phyloP scores from a whole-genome alignment of 2,329 filamentous ascomycete genomes.

The Xylogone sp. region DNA sequence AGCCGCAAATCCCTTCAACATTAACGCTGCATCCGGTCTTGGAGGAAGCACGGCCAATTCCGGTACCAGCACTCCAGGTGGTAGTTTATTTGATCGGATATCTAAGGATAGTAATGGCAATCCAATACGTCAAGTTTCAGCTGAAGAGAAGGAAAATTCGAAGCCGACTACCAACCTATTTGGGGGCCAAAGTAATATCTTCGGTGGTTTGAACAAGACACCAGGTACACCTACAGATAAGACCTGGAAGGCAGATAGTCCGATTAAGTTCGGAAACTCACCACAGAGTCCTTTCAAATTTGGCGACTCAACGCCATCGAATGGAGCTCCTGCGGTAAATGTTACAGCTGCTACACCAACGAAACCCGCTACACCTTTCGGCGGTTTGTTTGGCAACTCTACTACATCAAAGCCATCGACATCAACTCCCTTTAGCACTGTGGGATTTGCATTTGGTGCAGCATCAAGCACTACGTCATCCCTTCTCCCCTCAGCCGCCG shows the following conservation, averaged over 20 bases:
- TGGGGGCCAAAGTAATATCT: conserved; percentile 14
- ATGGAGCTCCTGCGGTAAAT: conserved; percentile 13
- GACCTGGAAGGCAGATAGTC: conserved; percentile 45
- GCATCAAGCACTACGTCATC: conserved; percentile 20
- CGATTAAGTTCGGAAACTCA: conserved; percentile 49
- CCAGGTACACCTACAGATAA: conserved; percentile 32
- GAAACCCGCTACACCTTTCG: conserved; percentile 12
- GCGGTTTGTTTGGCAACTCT: conserved; percentile 7
- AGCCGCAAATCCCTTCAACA: conserved; percentile 12
- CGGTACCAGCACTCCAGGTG: conserved; percentile 35
- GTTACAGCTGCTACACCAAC: conserved; percentile 15
- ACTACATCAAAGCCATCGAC: conserved; percentile 9
- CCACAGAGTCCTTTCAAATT: conserved; percentile 42
- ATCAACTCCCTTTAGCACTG: conserved; percentile 15
- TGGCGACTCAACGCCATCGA: conserved; percentile 24
- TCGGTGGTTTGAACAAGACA: conserved; percentile 12
- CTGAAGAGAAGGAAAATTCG: conserved; percentile 30
- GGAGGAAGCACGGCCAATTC: conserved; percentile 25
- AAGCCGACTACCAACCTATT: conserved; percentile 18
- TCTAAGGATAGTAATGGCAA: conserved; percentile 47
- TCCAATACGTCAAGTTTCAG: conserved; percentile 35
- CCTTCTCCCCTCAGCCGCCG: conserved; percentile 23
- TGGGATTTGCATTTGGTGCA: conserved; percentile 22
- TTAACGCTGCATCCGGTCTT: conserved; percentile 27
- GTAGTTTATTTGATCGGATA: conserved; percentile 54